phyloP scores from a whole-genome alignment of 2,329 filamentous ascomycete species.

The Sordariomycetes sp. region DNA sequence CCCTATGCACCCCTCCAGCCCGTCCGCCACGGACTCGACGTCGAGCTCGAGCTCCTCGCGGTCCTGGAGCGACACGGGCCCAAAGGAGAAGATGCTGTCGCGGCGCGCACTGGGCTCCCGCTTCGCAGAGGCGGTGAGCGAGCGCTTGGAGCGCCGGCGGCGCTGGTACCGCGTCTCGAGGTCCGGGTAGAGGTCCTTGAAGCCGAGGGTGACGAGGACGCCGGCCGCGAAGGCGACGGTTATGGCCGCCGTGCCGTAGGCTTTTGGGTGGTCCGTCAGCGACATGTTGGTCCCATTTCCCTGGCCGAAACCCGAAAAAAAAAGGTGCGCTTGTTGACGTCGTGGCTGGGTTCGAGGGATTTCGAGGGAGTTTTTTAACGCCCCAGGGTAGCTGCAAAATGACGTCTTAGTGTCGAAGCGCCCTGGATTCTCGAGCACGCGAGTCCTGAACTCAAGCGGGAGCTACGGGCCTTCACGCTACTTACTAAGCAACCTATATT shows the following conservation, averaged over 20 bases:
- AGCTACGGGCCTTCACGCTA: background rate
- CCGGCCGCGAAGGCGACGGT: conserved; percentile 66
- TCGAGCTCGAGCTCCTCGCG: conserved; percentile 26
- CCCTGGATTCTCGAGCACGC: background rate
- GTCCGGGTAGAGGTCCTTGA: conserved; percentile 70
- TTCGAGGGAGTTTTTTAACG: no score
- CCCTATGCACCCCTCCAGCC: conserved; percentile 85
- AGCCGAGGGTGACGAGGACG: conserved; percentile 58
- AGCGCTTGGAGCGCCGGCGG: conserved; percentile 15
- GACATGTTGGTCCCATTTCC: conserved; percentile 31
- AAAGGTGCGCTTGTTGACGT: background rate
- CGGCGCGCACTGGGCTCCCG: conserved; percentile 14
- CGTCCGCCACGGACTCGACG: conserved; percentile 40
- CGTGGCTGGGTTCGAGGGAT: background rate
- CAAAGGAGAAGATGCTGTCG: conserved; percentile 19
- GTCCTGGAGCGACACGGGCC: conserved; percentile 31
- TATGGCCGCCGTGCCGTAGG: conserved; percentile 52
- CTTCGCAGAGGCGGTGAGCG: conserved; percentile 5
- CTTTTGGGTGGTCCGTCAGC: conserved; percentile 45
- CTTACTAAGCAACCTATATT: background rate
- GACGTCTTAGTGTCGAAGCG: background rate
- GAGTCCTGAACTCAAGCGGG: background rate
- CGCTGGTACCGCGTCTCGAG: conserved; percentile 51
- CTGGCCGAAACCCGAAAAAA: background rate
- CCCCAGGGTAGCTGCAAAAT: background rate